phyloP scores from a whole-genome alignment of 306 rosid species.

The Myrica gale region DNA sequence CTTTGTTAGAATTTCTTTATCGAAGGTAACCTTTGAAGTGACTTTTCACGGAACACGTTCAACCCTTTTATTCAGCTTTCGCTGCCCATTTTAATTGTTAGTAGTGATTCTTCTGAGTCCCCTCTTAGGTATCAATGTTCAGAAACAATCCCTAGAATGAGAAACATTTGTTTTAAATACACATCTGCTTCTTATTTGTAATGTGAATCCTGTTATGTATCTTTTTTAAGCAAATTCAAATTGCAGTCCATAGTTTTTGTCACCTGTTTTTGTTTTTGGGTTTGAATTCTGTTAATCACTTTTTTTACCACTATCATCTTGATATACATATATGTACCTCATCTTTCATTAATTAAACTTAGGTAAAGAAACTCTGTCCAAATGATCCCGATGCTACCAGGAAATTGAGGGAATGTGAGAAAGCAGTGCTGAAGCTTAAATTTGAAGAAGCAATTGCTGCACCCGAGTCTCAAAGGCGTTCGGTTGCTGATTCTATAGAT shows the following conservation, averaged over 20 bases:
- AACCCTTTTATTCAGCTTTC: too few relatives aligned
- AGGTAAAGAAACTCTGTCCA: slow-evolving; percentile 89
- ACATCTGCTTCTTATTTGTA: not conserved
- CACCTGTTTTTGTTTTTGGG: not conserved
- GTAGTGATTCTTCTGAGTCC: too few relatives aligned
- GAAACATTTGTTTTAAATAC: not conserved
- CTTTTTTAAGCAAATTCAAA: not conserved
- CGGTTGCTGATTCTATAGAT: slow-evolving; percentile 69
- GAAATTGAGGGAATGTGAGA: slow-evolving; percentile 97
- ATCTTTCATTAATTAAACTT: slow-evolving; percentile 29
- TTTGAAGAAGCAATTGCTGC: slow-evolving; percentile 90
- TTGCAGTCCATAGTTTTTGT: not conserved
- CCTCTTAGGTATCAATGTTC: not conserved
- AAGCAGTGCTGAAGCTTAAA: slow-evolving; percentile 88
- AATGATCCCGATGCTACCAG: slow-evolving; percentile 83
- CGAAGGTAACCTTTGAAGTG: too few relatives aligned
- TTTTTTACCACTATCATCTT: too few relatives aligned
- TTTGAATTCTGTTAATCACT: not conserved
- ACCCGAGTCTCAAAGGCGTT: slow-evolving; percentile 62
- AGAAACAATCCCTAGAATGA: not conserved
- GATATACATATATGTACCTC: not conserved
- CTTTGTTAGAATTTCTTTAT: too few relatives aligned
- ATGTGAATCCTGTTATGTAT: not conserved
- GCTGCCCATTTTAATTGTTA: too few relatives aligned
- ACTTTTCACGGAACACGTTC: too few relatives aligned